Evolutionary conservation across 2,329 filamentous ascomycete species (phyloP), one percentile per base, ranked within the genome.

Genomic region (Verticillium tricorpus): DNA sequence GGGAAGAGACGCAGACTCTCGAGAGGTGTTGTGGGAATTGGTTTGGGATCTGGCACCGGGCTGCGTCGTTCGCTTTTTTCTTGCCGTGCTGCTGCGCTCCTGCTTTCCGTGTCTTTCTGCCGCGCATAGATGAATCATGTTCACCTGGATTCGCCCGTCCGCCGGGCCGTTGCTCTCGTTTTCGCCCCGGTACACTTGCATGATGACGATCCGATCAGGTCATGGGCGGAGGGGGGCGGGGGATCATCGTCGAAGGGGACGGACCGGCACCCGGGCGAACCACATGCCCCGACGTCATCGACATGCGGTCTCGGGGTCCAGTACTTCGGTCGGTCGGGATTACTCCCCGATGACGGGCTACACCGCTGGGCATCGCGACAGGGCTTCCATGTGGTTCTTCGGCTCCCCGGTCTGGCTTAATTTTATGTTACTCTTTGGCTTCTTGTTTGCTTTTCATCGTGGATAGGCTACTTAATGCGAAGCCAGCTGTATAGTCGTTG

Each of bases 31-130:
- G 61, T 52, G 45, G 63, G 61, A 55, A 56, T 55, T 56, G 58
- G 61, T 60, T 59, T 54, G 57, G 61, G 63, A 63, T 62, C 40
- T 52, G 58, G 58, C 32, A 60, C 57, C 39, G 61, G 58, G 61
- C 61, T 65, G 63, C 59, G 50, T 62, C 63, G 58, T 64, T 65
- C 59, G 60, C 59, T 62, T 61, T 60, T 62, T 62, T 59, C 63
- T 57, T 52, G 45, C 45, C 45, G 28, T 52, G 45, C 45, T 52
- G 45, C 45, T 52, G 45, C 45, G 45, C 45, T 52, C 45, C 58
- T 55, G 54, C 45, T 58, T 25, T 56, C 56, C 57, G 50, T 59
- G 56, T 63, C 50, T 61, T 63, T 31, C 34, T 59, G 56, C 55
- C 39, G 55, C 62, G 60, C 45, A 62, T 62, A 62, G 60, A 64